Conservation (phyloP, 2,329 filamentous ascomycete species). For the Arthrobotrys musiformis region DNA sequence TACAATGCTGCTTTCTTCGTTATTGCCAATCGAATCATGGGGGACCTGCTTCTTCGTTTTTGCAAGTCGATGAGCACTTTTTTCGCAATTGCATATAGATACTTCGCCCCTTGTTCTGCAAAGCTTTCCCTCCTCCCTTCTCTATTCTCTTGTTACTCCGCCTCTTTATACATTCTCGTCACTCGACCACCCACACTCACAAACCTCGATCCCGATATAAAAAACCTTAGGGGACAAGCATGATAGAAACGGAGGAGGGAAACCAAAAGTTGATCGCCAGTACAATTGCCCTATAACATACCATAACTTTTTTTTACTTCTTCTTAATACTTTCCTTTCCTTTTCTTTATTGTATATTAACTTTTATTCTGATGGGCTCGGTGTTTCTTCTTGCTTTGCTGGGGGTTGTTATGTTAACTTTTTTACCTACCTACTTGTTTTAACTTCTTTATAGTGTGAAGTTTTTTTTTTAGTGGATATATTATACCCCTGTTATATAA, state of each 20-base stretch:
- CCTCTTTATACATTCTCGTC: background rate
- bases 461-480: background rate
- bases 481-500: constrained; percentile 19
- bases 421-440: constrained; percentile 21
- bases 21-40: background rate
- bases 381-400: constrained; percentile 34
- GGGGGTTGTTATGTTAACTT: constrained; percentile 3
- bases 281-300: background rate
- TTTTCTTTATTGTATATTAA: constrained; percentile 47
- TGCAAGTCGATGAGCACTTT: background rate
- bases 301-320: background rate
- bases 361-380: constrained; percentile 37
- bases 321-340: constrained; percentile 25
- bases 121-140: background rate
- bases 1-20: constrained; percentile 13
- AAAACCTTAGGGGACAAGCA: background rate
- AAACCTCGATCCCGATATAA: no score
- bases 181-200: background rate
- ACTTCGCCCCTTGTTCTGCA: background rate
- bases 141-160: background rate
- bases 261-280: constrained; percentile 5
- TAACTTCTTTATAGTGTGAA: background rate
- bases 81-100: constrained; percentile 18
- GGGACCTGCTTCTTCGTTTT: constrained; percentile 10
- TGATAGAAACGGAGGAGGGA: background rate